Evolutionary conservation across 306 rosid species (phyloP), one percentile per base, ranked within the genome.

Genomic region (cucumber (Cucumis sativus)): DNA sequence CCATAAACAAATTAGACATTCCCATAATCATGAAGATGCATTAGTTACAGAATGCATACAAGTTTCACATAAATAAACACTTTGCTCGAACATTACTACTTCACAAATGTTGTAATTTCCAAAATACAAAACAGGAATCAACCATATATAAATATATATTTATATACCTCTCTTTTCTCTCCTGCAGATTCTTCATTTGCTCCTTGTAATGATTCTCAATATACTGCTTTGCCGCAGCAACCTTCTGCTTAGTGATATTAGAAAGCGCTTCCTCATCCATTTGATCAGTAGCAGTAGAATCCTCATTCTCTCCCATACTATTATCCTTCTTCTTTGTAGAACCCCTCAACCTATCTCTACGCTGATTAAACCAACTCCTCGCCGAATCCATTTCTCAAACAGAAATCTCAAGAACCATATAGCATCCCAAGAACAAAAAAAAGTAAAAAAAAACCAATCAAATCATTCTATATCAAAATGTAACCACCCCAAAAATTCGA

Each of bases 201-300:
- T 92, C 99, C 88, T 96, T 96, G 85, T 96, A 96, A 83, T 92
- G 97, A 37, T 92, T 96, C 85, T 96, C 99, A 43, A 96, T 96
- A 77, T 90, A 96, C 87, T 96, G 98, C 81, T 96, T 96, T 3
- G 99, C 98, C 2, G 93, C 98, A 0, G 93, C 93, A 58, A 81
- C 99, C 86, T 88, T 96, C 97, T 91, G 99, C 86, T 96, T 92
- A 1, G 98, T 96, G 80, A 51, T 65, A 63, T 23, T 88, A 69
- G 98, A 94, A 41, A 89, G 92, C n/a, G 81, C 75, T 39, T 85
- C 96, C n/a, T 86, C 98, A 58, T 89, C 97, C 18, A 64, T 30
- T 3, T 75, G 80, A 33, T 59, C 58, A 67, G 40, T 80, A 20
- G 18, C 18, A 51, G 59, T 2, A 55, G 74, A 81, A 45, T 84